Base-by-base conservation (phyloP, 345 rosid species). In the Excoecaria agallocha region DNA sequence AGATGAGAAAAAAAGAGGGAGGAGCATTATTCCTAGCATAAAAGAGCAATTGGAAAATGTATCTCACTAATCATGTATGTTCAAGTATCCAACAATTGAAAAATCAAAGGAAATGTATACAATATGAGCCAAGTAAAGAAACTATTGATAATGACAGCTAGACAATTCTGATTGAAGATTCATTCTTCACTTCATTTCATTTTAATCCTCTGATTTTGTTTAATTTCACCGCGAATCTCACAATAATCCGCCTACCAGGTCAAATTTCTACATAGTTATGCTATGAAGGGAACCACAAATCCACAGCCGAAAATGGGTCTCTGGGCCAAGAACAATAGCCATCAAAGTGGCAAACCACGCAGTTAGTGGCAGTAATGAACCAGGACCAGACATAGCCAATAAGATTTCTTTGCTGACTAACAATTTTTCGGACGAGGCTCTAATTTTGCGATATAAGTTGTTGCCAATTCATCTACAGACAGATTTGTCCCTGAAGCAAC, bases 1-100 rank as follows among this genome's bases (percentile, higher is more conserved):
- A 78, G 48, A 79, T 58, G 52, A 81, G 37, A 45, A 74, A 54
- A 5, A 57, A n/a, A 43, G 5, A 35, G 66, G 3, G 52, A 65
- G 51, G 25, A 39, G 55, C 11, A 30, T 35, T 51, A 68, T 51
- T 52, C 30, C 72, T 3, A 56, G 46, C 52, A 56, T 12, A 20
- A 0, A 22, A 1, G 30, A 22, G n/a, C 5, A 12, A 46, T 8
- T 43, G 19, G 37, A 45, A 20, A 39, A 25, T 25, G 30, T 3
- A 63, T 61, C 43, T 30, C 3, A 51, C 1, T 8, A 41, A 43
- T 17, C 52, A 43, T 46, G 51, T 46, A 12, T 54, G 30, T 15
- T 4, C 24, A 3, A 68, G 20, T 17, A 68, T 68, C 59, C 30
- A 64, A 24, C 39, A 12, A 16, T 25, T 30, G 59, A 68, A 9